A percentile compares a stretch with the other conserved stretches of the same genome.
phyloP scores from a whole-genome alignment of 2,329 filamentous ascomycete genomes.

The Sporothrix brunneoviolacea region DNA sequence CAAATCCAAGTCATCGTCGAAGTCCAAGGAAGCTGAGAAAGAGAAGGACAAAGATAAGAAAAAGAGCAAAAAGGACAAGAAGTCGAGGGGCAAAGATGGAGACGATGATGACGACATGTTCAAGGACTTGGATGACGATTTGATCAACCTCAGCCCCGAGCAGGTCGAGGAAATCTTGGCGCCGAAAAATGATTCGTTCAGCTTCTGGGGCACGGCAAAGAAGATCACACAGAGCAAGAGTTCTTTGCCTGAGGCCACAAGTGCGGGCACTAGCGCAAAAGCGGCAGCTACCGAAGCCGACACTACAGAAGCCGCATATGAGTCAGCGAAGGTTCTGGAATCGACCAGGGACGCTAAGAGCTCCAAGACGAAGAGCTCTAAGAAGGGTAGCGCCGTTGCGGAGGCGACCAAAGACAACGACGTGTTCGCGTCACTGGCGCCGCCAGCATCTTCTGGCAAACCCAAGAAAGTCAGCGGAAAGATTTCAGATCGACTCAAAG shows the following conservation, averaged over 20 bases:
- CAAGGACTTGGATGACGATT: slow-evolving; percentile 21
- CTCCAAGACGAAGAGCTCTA: slow-evolving; percentile 25
- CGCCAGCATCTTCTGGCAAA: slow-evolving; percentile 4
- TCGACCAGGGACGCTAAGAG: slow-evolving; percentile 12
- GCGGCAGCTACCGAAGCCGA: slow-evolving; percentile 5
- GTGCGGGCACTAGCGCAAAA: slow-evolving; percentile 4
- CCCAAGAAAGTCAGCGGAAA: slow-evolving; percentile 45
- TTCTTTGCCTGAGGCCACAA: slow-evolving; percentile 22
- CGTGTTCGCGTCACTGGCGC: background rate
- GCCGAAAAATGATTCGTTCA: slow-evolving; percentile 40
- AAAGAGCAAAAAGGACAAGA: slow-evolving; percentile 20
- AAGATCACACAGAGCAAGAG: slow-evolving; percentile 34
- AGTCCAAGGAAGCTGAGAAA: slow-evolving; percentile 23
- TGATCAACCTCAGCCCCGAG: slow-evolving; percentile 34
- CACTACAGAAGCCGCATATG: slow-evolving; percentile 21
- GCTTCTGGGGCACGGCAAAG: slow-evolving; percentile 51
- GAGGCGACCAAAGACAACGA: slow-evolving; percentile 11
- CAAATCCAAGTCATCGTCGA: slow-evolving; percentile 36
- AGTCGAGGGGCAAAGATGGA: slow-evolving; percentile 22
- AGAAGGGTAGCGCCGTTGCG: slow-evolving; percentile 29
- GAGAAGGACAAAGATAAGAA: slow-evolving; percentile 17
- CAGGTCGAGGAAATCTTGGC: slow-evolving; percentile 38
- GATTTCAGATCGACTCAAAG: slow-evolving; percentile 50
- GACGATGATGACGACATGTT: slow-evolving; percentile 27
- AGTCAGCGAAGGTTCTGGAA: slow-evolving; percentile 15